Percentiles rank a stretch among this genome's conserved stretches.
phyloP scores from a whole-genome alignment of 176 grass and related monocot genomes.

The Saccharum spontaneum region DNA sequence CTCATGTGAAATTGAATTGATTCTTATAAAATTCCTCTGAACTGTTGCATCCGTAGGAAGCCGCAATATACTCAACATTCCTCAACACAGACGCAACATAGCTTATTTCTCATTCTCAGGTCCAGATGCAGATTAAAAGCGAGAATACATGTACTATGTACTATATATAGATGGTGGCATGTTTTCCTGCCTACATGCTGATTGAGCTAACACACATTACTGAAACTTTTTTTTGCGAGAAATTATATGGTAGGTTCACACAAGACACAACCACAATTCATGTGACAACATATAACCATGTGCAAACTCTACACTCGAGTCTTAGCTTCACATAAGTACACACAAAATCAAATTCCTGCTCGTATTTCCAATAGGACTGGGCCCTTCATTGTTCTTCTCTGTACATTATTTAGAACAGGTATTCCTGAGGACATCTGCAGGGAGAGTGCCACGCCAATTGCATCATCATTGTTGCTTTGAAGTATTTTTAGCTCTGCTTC shows the following conservation, averaged over 20 bases:
- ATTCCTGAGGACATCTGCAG: neutral
- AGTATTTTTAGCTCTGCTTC: slow-evolving; percentile 14
- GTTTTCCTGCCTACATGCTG: neutral
- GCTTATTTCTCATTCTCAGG: neutral
- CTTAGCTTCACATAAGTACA: neutral
- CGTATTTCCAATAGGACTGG: neutral
- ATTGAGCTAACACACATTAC: neutral
- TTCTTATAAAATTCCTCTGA: neutral
- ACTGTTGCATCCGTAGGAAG: neutral
- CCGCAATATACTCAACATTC: neutral
- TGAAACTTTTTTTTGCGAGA: neutral
- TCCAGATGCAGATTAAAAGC: neutral
- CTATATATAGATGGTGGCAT: neutral
- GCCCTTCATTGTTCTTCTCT: neutral
- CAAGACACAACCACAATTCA: neutral
- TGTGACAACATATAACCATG: neutral
- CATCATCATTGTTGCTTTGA: neutral
- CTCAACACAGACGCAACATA: too few species aligned
- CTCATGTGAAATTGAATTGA: neutral
- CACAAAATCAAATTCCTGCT: neutral
- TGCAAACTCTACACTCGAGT: neutral
- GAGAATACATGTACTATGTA: neutral
- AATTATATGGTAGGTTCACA: neutral
- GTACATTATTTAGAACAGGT: neutral
- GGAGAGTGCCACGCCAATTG: neutral